Evolutionary conservation across 345 rosid species (phyloP).

Genomic region (Salix suchowensis): DNA sequence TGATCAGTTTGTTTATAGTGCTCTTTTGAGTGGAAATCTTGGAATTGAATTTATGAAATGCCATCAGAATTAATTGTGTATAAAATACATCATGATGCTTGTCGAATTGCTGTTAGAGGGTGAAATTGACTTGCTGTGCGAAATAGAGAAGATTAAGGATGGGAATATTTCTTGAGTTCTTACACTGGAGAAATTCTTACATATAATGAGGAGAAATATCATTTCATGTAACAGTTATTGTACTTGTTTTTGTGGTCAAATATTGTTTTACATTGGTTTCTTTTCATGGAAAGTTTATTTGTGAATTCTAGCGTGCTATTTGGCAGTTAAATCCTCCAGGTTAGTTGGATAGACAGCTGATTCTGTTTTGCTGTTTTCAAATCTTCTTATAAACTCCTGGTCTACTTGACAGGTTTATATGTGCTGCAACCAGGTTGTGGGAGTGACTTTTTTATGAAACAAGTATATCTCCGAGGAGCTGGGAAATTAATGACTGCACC

Average conservation of each 20-base stretch:
- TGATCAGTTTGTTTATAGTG: background rate
- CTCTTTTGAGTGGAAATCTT: background rate
- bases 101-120: background rate
- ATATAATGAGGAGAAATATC: background rate
- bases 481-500: background rate
- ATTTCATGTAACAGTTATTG: background rate
- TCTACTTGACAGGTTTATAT: slow-evolving; percentile 17
- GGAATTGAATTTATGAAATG: background rate
- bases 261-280: background rate
- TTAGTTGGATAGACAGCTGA: background rate
- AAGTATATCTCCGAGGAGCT: background rate
- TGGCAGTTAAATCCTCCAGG: background rate
- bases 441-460: background rate
- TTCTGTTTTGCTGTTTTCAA: background rate
- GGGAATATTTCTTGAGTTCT: background rate
- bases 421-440: background rate
- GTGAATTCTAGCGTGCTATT: background rate
- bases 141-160: background rate
- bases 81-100: background rate
- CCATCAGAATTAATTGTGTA: background rate
- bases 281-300: background rate
- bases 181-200: background rate
- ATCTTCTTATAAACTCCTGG: background rate
- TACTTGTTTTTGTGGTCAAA: background rate
- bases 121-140: background rate